These are phyloP conservation scores for Phytophthora pistaciae DNA, from an alignment of 352 stramenopile genomes.

Conservation along the genomic window DNA sequence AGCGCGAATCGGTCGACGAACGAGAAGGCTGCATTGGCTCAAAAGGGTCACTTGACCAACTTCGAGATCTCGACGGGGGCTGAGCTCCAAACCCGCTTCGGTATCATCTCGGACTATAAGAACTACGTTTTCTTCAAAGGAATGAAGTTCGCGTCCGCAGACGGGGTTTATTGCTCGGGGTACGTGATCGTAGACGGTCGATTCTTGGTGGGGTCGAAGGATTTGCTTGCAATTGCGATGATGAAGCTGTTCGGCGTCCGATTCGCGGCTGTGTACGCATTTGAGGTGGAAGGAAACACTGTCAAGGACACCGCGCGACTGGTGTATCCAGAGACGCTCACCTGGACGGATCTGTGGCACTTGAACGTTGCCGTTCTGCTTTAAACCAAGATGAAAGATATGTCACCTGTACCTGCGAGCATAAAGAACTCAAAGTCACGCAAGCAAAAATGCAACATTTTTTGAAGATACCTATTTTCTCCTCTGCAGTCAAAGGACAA, in stretches of 20 bases:
- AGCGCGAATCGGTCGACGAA: conserved; percentile 7
- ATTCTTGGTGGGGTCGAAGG: conserved; percentile 38
- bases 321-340: conserved; percentile 37
- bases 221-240: conserved; percentile 31
- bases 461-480: too few relatives aligned
- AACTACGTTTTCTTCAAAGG: conserved; percentile 44
- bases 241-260: conserved; percentile 36
- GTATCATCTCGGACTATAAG: conserved; percentile 44
- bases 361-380: conserved; percentile 28
- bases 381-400: not conserved
- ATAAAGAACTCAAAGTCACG: too few relatives aligned
- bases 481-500: too few relatives aligned
- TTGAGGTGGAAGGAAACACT: conserved; percentile 39
- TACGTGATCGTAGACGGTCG: conserved; percentile 46
- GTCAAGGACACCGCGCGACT: conserved; percentile 40
- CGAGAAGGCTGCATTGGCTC: conserved; percentile 8
- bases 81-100: conserved; percentile 33
- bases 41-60: conserved; percentile 28
- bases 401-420: too few relatives aligned
- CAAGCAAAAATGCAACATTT: too few relatives aligned
- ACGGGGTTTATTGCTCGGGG: conserved; percentile 42
- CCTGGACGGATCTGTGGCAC: conserved; percentile 23
- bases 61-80: conserved; percentile 40
- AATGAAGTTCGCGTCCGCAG: conserved; percentile 43
- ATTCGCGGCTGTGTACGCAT: conserved; percentile 36